Evolutionary conservation across 164 flowering plant genomes (phyloP).

Genomic region (Sedum album): DNA sequence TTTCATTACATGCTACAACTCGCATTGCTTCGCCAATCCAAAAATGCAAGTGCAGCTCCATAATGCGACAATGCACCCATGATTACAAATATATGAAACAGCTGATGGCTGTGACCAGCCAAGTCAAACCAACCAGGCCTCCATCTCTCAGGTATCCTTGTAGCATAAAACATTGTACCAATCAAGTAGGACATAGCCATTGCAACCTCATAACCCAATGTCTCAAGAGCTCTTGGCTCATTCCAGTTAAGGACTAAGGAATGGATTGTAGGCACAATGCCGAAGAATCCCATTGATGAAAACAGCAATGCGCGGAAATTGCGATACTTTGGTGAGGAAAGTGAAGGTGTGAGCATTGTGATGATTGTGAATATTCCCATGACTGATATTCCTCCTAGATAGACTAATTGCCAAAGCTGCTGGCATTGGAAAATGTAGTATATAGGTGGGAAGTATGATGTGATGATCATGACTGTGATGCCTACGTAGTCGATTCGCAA

Average conservation of each 20-base stretch:
- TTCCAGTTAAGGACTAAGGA: constrained; percentile 53
- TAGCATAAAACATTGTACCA: constrained; percentile 65
- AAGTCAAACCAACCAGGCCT: constrained; percentile 80
- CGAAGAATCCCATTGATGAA: constrained; percentile 68
- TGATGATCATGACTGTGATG: constrained; percentile 77
- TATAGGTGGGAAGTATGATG: constrained; percentile 88
- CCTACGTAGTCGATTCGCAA: constrained; percentile 69
- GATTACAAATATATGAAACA: constrained; percentile 75
- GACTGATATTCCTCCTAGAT: constrained; percentile 53
- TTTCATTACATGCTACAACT: constrained; percentile 32
- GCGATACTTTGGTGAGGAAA: constrained; percentile 42
- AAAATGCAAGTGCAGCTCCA: constrained; percentile 51
- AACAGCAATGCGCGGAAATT: constrained; percentile 61
- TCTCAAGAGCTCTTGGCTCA: constrained; percentile 40
- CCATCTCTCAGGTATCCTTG: constrained; percentile 73
- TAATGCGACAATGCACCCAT: constrained; percentile 84
- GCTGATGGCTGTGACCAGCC: constrained; percentile 88
- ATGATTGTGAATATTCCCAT: constrained; percentile 57
- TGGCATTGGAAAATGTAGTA: constrained; percentile 85
- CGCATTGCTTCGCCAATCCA: constrained; percentile 51
- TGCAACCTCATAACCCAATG: constrained; percentile 47
- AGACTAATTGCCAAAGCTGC: constrained; percentile 62
- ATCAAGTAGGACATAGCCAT: constrained; percentile 66
- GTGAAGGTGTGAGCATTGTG: constrained; percentile 54
- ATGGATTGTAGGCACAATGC: constrained; percentile 68